These are phyloP conservation scores for Sphagnum contortum DNA, from an alignment of 225 moss, liverwort and hornwort genomes.

Conservation along the genomic window DNA sequence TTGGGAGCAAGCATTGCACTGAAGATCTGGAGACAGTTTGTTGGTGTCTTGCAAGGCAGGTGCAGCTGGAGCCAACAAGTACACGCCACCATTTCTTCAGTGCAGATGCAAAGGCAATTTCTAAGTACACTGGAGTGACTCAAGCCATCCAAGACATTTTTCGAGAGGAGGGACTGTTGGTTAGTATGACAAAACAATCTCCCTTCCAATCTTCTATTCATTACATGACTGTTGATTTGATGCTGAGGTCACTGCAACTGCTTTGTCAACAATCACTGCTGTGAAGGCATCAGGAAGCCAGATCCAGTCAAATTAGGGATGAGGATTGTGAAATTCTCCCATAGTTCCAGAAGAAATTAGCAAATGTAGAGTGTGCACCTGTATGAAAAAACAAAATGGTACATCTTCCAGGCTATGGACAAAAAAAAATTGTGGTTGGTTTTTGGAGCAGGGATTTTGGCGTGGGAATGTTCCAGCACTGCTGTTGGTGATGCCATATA, in stretches of 20 bases:
- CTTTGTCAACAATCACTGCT: too few species aligned
- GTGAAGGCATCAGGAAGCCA: too few species aligned
- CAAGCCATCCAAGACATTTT: slow-evolving; percentile 69
- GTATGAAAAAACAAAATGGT: too few species aligned
- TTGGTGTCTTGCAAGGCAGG: slow-evolving; percentile 42
- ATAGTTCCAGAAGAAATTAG: too few species aligned
- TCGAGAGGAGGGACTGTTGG: slow-evolving; percentile 77
- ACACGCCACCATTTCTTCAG: slow-evolving; percentile 12
- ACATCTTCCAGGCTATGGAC: too few species aligned
- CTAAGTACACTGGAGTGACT: slow-evolving; percentile 87
- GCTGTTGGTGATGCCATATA: slow-evolving; percentile 94
- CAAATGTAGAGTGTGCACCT: too few species aligned
- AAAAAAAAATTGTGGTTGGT: too few species aligned
- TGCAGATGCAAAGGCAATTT: slow-evolving; percentile 21
- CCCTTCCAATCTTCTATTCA: background rate
- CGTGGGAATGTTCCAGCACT: slow-evolving; percentile 91
- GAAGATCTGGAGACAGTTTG: slow-evolving; percentile 27
- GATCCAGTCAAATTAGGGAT: too few species aligned
- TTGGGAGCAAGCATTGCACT: slow-evolving; percentile 7
- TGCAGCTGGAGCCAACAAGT: slow-evolving; percentile 92
- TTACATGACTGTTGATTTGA: background rate
- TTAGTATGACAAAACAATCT: slow-evolving; percentile 8
- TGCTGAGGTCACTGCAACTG: too few species aligned
- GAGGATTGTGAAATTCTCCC: too few species aligned
- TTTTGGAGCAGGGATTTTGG: slow-evolving; percentile 65